These are phyloP conservation scores for Hordeum vulgare DNA, from an alignment of 176 grass and related monocot species.

Conservation along the genomic window MorexV3_pseudomolecules_assembly NC_058519.1:356247149-356247648, in stretches of 20 bases:
- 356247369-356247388: not conserved
- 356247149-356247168: not conserved
- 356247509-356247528: not conserved
- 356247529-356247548: not conserved
- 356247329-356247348: not conserved
- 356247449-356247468: not conserved
- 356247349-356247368: slow-evolving; percentile 11
- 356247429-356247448: not conserved
- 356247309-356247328: not conserved
- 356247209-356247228: slow-evolving; percentile 4
- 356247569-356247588: not conserved
- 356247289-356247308: not conserved
- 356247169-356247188: not conserved
- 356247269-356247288: slow-evolving; percentile 8
- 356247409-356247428: not conserved
- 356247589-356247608: not conserved
- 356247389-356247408: not conserved
- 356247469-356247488: not conserved
- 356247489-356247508: not conserved
- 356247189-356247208: slow-evolving; percentile 19
- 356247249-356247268: not conserved
- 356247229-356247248: not conserved
- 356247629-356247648: not conserved
- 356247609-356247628: not conserved
- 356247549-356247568: not conserved